Percentiles rank a stretch among this genome's conserved stretches.
phyloP scores from a whole-genome alignment of 2,329 filamentous ascomycete species.

The Pseudogymnoascus sp. region DNA sequence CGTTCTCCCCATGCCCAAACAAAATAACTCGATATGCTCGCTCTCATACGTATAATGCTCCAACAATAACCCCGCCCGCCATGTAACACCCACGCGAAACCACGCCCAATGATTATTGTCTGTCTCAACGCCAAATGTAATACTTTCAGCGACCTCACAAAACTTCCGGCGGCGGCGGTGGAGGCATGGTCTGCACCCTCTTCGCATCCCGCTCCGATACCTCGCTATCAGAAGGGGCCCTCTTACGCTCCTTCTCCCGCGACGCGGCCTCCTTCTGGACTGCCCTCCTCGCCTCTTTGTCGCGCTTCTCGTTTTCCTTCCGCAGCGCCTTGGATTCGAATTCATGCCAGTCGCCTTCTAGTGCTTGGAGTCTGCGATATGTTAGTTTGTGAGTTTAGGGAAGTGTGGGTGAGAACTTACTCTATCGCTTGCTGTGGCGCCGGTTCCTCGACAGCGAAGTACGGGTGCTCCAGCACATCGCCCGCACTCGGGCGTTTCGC shows the following conservation, averaged over 20 bases:
- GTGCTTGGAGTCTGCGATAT: conserved; percentile 50
- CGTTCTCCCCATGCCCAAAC: not conserved
- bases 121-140: not conserved
- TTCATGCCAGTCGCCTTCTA: conserved; percentile 96
- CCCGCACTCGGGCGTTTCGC: conserved; percentile 72
- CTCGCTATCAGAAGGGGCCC: conserved; percentile 18
- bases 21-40: not conserved
- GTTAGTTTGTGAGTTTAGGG: conserved; percentile 20
- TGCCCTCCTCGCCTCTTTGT: conserved; percentile 31
- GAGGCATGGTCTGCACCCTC: conserved; percentile 13
- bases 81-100: not conserved
- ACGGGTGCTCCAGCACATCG: conserved; percentile 76
- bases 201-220: conserved; percentile 22
- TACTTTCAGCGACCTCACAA: not conserved
- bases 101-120: not conserved
- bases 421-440: conserved; percentile 68
- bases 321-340: conserved; percentile 93
- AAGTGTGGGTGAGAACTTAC: conserved; percentile 41
- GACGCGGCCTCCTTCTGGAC: conserved; percentile 23
- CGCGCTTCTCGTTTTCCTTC: conserved; percentile 71
- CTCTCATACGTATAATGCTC: not conserved
- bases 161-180: not conserved
- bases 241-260: conserved; percentile 22
- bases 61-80: not conserved
- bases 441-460: conserved; percentile 80